Base-by-base conservation (phyloP, 1,284 basidiomycete species). In the Malassezia slooffiae region DNA sequence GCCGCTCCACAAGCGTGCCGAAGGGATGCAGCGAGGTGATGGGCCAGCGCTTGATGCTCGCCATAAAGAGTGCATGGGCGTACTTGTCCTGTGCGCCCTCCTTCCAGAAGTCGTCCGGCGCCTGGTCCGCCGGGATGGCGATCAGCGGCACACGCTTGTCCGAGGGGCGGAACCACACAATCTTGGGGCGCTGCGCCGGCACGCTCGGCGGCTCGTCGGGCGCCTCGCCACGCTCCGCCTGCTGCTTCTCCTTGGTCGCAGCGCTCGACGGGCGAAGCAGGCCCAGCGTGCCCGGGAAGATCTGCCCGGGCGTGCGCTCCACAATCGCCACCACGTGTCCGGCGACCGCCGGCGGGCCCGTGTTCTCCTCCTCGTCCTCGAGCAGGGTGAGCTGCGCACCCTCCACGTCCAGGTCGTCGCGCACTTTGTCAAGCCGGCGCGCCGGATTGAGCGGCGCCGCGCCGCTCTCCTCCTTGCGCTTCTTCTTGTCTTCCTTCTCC, bases 111-210 rank as follows among this genome's bases (percentile, higher is more conserved):
- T 96, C 91, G 12, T 77, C 77, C 4, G 93, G 93, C 0, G 93
- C 91, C 73, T 99, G 93, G 67, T 97, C 93, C 11, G 67, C 55
- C n/a, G 91, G 93, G 57, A 99, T 99, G 41, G 93, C 93, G 64
- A 99, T 96, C 33, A 97, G 77, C 38, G 93, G 93, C 5, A 97
- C 93, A 53, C 93, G 85, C 74, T 99, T 99, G 76, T 96, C 90
- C 27, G 91, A 95, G 2, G 93, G 93, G 72, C 96, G 91, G 78
- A 97, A 96, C 93, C 93, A 99, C 41, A 97, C 89, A 60, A 99
- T 99, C 77, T 95, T 97, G 56, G 91, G 93, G 32, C 90, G 82
- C 28, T 70, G 47, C 47, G 60, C 50, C 20, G 47, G 79, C 53
- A 81, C 77, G 30, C 82, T 81, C 60, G 85, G 81, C 48, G 83